These are phyloP conservation scores for Chaetomium sp. DNA, from an alignment of 2,329 filamentous ascomycete genomes.

Conservation along the genomic window DNA sequence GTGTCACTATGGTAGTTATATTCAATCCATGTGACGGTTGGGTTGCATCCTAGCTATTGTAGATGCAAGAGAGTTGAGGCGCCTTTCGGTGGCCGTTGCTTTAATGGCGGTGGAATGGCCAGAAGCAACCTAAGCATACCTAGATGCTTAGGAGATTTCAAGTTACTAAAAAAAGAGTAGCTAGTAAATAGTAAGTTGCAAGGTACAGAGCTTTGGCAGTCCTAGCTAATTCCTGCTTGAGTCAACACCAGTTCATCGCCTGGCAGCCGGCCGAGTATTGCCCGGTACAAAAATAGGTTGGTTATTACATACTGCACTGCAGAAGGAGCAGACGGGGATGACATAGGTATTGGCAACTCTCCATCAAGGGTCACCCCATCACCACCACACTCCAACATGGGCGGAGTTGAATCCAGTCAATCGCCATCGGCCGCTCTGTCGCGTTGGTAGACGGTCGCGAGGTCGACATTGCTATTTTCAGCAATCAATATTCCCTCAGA, in stretches of 20 bases:
- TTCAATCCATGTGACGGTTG: background rate
- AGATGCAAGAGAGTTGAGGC: background rate
- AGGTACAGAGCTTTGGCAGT: background rate
- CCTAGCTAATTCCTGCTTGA: background rate
- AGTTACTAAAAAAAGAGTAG: too few species aligned
- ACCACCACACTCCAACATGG: background rate
- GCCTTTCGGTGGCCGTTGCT: background rate
- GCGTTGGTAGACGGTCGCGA: background rate
- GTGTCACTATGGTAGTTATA: background rate
- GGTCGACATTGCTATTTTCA: background rate
- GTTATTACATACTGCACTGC: constrained; percentile 7
- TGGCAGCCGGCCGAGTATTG: background rate
- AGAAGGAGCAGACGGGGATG: background rate
- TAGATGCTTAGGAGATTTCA: too few species aligned
- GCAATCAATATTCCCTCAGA: too few species aligned
- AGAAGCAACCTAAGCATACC: too few species aligned
- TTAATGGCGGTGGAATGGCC: background rate
- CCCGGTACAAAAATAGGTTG: background rate
- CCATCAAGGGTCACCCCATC: background rate
- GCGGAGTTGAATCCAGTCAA: background rate
- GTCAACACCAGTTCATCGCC: background rate
- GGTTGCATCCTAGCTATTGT: background rate
- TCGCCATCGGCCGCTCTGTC: background rate
- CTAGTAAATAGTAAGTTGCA: background rate
- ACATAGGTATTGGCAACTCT: background rate